Base-by-base conservation (phyloP, 202 grass and related monocot genomes). In the Alloteropsis angusta region DNA sequence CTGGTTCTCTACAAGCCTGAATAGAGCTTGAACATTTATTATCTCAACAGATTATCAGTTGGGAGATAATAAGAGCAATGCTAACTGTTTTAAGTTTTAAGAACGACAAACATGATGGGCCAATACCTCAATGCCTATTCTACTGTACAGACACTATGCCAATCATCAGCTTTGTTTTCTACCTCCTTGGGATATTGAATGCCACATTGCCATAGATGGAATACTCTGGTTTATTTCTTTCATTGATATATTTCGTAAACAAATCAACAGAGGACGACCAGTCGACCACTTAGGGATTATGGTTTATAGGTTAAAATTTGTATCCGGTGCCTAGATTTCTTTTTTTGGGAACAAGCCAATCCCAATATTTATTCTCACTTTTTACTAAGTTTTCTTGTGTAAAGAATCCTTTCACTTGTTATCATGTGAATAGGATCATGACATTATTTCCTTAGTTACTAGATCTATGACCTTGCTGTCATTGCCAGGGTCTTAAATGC, bases 1-100 rank as follows among this genome's bases (percentile, higher is more conserved):
- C 2, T 47, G 59, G 37, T 59, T 72, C 36, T 14, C 30, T 2
- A 45, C 48, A 52, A 72, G 66, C 73, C 30, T 56, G 30, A 28
- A 17, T 46, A 61, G 44, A 53, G 3, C 74, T 60, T 74, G 68
- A 79, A 70, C 60, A 71, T 23, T 50, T 76, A 39, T 28, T 60
- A 45, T 19, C 46, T 36, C 52, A 54, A 16, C 47, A 16, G 57
- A 50, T 36, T 61, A 58, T 21, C 28, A 4, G 12, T 65, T 74
- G 59, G 15, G 80, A 65, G 47, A 36, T 45, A 54, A 74, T 65
- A 64, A 82, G 35, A 53, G 17, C 21, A 53, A 53, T 37, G 16
- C 19, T 73, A 30, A 32, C 16, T 42, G 16, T 18, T 30, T 30
- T 30, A 30, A 54, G 6, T 73, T 73, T 62, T 2, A 56, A 65